phyloP scores from a whole-genome alignment of 2,329 filamentous ascomycete species.

The Onygenales sp. region DNA sequence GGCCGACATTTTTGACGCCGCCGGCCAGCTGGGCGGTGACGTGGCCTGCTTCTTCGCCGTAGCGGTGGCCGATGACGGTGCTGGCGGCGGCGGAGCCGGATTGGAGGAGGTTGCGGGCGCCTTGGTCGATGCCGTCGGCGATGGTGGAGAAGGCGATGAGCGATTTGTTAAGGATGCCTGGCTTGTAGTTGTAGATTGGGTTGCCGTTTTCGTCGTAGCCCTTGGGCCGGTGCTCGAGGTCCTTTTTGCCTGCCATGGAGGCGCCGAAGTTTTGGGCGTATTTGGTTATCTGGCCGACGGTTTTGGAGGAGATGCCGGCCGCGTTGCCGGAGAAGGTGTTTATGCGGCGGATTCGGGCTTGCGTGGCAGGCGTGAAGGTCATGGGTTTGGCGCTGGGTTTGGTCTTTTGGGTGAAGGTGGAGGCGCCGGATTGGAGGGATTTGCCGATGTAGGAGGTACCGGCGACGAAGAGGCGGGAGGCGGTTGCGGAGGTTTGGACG shows the following conservation, averaged over 20 bases:
- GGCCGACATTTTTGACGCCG: conserved; percentile 88
- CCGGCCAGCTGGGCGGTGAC: conserved; percentile 67
- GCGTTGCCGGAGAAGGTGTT: conserved; percentile 76
- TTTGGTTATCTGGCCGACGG: conserved; percentile 71
- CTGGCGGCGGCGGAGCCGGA: conserved; percentile 70
- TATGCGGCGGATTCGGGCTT: conserved; percentile 76
- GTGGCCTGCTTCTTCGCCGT: conserved; percentile 73
- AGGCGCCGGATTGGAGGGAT: conserved; percentile 65
- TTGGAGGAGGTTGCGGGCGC: conserved; percentile 66
- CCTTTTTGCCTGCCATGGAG: conserved; percentile 55
- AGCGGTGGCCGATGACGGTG: conserved; percentile 79
- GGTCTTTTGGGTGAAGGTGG: conserved; percentile 69
- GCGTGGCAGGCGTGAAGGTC: conserved; percentile 77
- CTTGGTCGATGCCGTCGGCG: conserved; percentile 85
- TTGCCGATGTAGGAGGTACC: conserved; percentile 72
- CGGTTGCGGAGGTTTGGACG: conserved; percentile 76
- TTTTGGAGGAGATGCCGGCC: conserved; percentile 71
- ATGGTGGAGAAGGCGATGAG: conserved; percentile 95
- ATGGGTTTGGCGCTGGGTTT: conserved; percentile 71
- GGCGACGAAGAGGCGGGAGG: conserved; percentile 86
- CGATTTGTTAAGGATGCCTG: conserved; percentile 86
- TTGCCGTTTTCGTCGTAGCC: conserved; percentile 64
- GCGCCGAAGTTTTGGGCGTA: conserved; percentile 88
- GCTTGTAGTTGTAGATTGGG: conserved; percentile 60
- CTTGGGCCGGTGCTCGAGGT: conserved; percentile 40